phyloP scores from a whole-genome alignment of 495 filamentous ascomycete species.

The Neurospora terricola region DNA sequence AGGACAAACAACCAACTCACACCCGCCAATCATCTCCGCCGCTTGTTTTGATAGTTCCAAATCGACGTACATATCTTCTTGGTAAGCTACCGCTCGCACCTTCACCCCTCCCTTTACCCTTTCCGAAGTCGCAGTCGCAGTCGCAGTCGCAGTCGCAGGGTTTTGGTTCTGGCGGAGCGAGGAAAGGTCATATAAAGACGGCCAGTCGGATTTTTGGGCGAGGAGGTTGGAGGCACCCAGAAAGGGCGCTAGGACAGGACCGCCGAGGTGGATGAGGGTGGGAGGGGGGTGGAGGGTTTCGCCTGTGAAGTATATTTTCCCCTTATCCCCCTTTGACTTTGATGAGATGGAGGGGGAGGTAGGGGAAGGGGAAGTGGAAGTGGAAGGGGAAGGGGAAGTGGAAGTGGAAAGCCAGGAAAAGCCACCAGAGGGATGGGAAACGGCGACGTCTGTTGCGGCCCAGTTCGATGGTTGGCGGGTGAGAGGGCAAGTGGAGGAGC shows the following conservation, averaged over 20 bases:
- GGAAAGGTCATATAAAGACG: constrained; percentile 7
- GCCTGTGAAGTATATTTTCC: constrained; percentile 51
- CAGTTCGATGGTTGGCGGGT: constrained; percentile 16
- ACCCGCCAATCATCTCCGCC: constrained; percentile 57
- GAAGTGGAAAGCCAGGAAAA: constrained; percentile 29
- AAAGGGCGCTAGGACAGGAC: constrained; percentile 48
- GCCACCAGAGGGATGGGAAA: constrained; percentile 6
- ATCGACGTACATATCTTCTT: constrained; percentile 88
- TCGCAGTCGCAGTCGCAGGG: no score
- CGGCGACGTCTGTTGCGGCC: constrained; percentile 34
- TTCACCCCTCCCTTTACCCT: constrained; percentile 42
- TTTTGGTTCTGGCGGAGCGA: no score
- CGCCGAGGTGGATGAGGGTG: background rate
- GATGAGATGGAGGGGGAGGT: no score
- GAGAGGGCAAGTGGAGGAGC: background rate
- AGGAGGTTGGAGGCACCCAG: constrained; percentile 54
- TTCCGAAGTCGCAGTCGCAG: no score
- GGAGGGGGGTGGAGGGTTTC: constrained; percentile 72
- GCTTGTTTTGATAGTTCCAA: constrained; percentile 48
- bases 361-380: no score
- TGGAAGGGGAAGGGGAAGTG: no score
- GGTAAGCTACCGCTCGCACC: constrained; percentile 67
- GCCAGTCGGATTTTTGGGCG: constrained; percentile 57
- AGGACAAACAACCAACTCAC: constrained; percentile 45
- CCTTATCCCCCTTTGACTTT: no score